Evolutionary conservation across 345 rosid species (phyloP), one percentile per base, ranked within the genome.

Genomic region (Excoecaria cochinchinensis): DNA sequence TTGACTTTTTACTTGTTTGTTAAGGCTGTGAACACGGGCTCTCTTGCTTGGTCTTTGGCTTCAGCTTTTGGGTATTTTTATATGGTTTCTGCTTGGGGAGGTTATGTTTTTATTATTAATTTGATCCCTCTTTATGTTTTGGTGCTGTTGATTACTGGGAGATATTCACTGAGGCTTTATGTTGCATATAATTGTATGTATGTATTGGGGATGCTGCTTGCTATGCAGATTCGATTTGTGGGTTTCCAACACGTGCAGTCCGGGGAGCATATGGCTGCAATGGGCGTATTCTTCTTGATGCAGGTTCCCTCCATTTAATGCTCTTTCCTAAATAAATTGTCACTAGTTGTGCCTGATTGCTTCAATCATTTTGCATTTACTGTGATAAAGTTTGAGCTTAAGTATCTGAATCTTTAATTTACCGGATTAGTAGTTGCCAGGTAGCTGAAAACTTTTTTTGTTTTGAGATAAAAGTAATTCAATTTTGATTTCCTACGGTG

Each of bases 61-160:
- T 88, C 99, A n/a, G 99, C 98, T 14, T 91, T 95, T 74, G 97
- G 97, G 64, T 95, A 95, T 79, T 95, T 95, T 52, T 95, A 93
- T 67, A 95, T 95, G 99, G 99, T 95, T 70, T 95, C 99, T 0
- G 98, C 99, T 3, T 95, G 99, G 99, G 99, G 99, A 63, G 99
- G 99, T 8, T 95, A 96, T 84, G 97, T 96, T 66, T 96, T 96
- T 76, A 96, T 96, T 51, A 96, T 96, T 70, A 96, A 96, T 82
- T 84, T 96, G 87, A 69, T 96, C 60, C 99, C 99, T 1, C 97
- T 96, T 70, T 96, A 93, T 81, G 99, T 96, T 24, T n/a, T 95
- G 84, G 98, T 91, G 84, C 78, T 95, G 72, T 81, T 95, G 85
- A 82, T 93, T 57, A 91, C 98, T 7, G 99, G 99, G 75, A 89